phyloP scores from a whole-genome alignment of 2,329 filamentous ascomycete genomes.

The Apiospora hydei region DNA sequence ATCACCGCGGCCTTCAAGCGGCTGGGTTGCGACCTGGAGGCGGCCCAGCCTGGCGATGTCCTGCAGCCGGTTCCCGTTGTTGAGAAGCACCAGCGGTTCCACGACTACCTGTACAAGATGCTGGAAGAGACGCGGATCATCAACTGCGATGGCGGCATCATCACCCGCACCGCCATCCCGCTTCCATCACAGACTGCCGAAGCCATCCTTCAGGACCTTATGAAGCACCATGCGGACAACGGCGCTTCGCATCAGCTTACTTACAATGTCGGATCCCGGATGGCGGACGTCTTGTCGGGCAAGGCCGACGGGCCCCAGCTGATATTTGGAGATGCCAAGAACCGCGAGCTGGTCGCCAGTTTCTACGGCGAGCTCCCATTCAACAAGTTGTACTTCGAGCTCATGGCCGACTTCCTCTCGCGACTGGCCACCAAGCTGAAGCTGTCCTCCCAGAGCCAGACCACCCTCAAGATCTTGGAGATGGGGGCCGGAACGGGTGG shows the following conservation, averaged over 20 bases:
- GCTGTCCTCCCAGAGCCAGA: background rate
- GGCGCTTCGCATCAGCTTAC: constrained; percentile 32
- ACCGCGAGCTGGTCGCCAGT: constrained; percentile 40
- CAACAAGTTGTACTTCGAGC: constrained; percentile 39
- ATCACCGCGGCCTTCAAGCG: constrained; percentile 45
- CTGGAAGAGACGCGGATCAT: constrained; percentile 44
- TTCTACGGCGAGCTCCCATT: constrained; percentile 45
- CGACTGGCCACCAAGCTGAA: constrained; percentile 27
- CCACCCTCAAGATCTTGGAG: constrained; percentile 42
- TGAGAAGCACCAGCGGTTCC: constrained; percentile 40
- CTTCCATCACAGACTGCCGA: constrained; percentile 28
- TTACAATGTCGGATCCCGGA: constrained; percentile 31
- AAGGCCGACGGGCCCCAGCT: constrained; percentile 43
- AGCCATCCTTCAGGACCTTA: constrained; percentile 36
- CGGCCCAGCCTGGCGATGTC: too few relatives aligned
- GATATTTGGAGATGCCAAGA: constrained; percentile 44
- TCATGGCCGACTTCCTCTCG: constrained; percentile 40
- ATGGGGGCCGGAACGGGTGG: constrained; percentile 44
- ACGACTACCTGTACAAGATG: constrained; percentile 44
- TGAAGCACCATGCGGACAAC: constrained; percentile 33
- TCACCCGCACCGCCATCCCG: constrained; percentile 40
- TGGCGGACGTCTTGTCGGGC: constrained; percentile 39
- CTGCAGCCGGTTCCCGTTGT: constrained; percentile 35
- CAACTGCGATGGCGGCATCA: constrained; percentile 29
- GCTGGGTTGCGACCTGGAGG: constrained; percentile 36